Conservation (phyloP, 2,329 filamentous ascomycete genomes). For the Neopestalotiopsis rosae region DNA sequence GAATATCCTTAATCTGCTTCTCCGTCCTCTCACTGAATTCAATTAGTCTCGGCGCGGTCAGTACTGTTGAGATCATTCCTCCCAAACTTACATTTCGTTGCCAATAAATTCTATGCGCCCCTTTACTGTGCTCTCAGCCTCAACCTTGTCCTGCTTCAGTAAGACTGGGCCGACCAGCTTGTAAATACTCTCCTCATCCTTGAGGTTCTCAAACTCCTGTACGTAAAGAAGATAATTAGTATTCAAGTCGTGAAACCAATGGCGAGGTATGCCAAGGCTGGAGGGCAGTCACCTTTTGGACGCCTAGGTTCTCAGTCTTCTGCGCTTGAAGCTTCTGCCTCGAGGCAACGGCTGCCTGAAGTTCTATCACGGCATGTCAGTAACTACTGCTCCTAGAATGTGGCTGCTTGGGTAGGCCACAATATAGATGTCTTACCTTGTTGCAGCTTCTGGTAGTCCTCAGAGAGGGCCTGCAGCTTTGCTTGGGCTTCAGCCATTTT, state of each 20-base stretch:
- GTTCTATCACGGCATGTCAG: constrained; percentile 58
- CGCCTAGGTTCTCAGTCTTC: constrained; percentile 88
- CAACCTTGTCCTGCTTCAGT: constrained; percentile 90
- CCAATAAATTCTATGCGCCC: constrained; percentile 90
- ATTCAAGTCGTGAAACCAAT: not conserved
- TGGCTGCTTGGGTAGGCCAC: not conserved
- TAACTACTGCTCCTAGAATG: not conserved
- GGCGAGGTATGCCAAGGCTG: not conserved
- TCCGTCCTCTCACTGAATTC: constrained; percentile 42
- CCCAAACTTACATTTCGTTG: constrained; percentile 79
- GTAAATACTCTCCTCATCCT: constrained; percentile 88
- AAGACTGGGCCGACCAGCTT: constrained; percentile 93
- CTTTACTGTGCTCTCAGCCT: constrained; percentile 90
- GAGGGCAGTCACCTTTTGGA: constrained; percentile 69
- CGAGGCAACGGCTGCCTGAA: constrained; percentile 76
- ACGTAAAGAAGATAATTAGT: not conserved
- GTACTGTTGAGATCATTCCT: not conserved
- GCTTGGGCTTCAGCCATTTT: constrained; percentile 77
- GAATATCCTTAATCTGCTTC: constrained; percentile 57
- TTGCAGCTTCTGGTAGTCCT: constrained; percentile 87
- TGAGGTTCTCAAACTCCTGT: constrained; percentile 81
- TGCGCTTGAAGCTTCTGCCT: constrained; percentile 94
- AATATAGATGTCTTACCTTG: constrained; percentile 54
- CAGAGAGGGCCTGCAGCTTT: constrained; percentile 80
- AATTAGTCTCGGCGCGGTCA: constrained; percentile 14